Base-by-base conservation (phyloP, 805 yeast genomes). In the Sungouiozyma intestinalis region DNA sequence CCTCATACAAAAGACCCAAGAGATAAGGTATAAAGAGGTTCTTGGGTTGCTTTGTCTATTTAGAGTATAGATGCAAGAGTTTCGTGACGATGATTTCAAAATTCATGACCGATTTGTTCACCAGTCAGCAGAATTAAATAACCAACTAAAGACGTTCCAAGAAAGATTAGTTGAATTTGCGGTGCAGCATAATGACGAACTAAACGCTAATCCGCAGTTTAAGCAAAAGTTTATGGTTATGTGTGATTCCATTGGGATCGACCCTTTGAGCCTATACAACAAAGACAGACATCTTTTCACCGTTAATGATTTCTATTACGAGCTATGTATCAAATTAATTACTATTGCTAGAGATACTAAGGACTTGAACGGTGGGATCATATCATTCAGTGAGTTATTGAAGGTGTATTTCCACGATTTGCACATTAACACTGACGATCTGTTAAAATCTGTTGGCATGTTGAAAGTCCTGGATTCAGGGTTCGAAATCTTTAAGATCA, bases 191-290 rank as follows among this genome's bases (percentile, higher is more conserved):
- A 77, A 79, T 9, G 68, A 69, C 6, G 86, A 82, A 48, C 78
- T 88, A 36, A 64, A 73, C 40, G 68, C 67, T 38, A 80, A 84
- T 55, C 70, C 79, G 0, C 76, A 76, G 43, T 74, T 86, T 52
- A 67, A 94, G 24, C 65, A 72, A 21, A 80, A 84, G 55, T 85
- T 87, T 58, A 77, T 85, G 32, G 72, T 74, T 45, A 79, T 88
- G 66, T 86, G 95, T 53, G 66, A 73, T 3, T 74, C 79, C 50
- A 79, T 87, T 21, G 96, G 96, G 1, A 79, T 87, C 16, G 96
- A 88, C 57, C 92, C 95, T 0, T 58, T 88, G 20, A 41, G 59
- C 45, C 43, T 65, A n/a, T 63, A 62, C 43, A 58, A 60, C 35
- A 57, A 58, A 32, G 57, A 62, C 40, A 48, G 54, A 19, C 62